Base-by-base conservation (phyloP, 2,329 filamentous ascomycete species). In the Fusarium subglutinans region DNA sequence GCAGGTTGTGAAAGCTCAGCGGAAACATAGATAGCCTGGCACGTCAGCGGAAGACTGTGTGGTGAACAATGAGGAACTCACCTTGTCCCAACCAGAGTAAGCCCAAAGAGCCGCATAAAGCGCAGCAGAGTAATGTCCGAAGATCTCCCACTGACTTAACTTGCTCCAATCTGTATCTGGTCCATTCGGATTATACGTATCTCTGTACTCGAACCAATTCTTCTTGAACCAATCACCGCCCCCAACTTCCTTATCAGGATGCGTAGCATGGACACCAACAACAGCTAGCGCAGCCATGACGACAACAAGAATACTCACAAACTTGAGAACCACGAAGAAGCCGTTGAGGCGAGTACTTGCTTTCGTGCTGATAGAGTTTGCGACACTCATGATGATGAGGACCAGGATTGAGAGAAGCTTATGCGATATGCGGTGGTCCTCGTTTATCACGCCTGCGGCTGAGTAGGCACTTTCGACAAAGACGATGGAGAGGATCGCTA, bases 51-150 rank as follows among this genome's bases (percentile, higher is more conserved):
- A 17, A 14, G 17, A 0, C 1, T 8, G 0, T 24, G 5, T 5
- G 8, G 15, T 14, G 3, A 24, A 20, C 0, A 2, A 14, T 5
- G 0, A 20, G n/a, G 0, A 20, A 51, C 84, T 81, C 44, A 88
- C 89, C 82, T 91, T 91, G 63, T 92, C 90, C 90, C 90, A 92
- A 1, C 90, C 90, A 1, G 88, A 90, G 67, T 91, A 92, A 1
- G 88, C 90, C 90, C 90, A 92, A 0, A 92, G 77, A 0, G 88
- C 89, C 0, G 87, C 90, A 73, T 91, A 91, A 2, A 91, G 82
- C 0, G 90, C 90, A 3, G 89, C 86, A 7, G 88, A 89, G 63
- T 88, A 87, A 73, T 91, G 87, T 0, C 90, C 90, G 33, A 91
- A 85, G 17, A 88, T 83, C 63, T 90, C 88, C 90, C 90, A 92